Evolutionary conservation across 345 rosid species (phyloP), one percentile per base, ranked within the genome.

Genomic region (Geranium rotundifolium): DNA sequence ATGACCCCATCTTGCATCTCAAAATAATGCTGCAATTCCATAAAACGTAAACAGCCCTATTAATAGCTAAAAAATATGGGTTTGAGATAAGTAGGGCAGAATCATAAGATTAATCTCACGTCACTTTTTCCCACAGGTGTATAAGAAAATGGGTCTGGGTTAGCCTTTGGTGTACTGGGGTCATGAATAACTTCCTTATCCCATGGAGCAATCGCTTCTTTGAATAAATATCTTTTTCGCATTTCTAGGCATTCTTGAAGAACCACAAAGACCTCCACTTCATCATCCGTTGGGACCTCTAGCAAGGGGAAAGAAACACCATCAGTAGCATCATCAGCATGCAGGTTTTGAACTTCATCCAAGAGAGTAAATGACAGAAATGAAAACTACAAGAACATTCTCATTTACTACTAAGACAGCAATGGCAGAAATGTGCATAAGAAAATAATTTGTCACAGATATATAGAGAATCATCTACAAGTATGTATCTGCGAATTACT

Each of bases 91-190:
- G 16, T 46, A 46, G 1, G 12, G 14, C 54, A 39, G 17, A 39
- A 31, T 19, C 34, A 62, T 18, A 52, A 64, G 34, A 17, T 64
- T n/a, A 54, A 62, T 67, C 86, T 75, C 69, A 90, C 99, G 57
- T 84, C 85, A 75, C 96, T 77, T 67, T 95, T 90, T 65, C 85
- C 91, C 73, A 80, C 92, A 31, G 91, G 73, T 61, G 80, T 76
- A 68, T 76, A 90, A 59, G 75, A 80, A 79, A 95, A 95, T 18
- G 97, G 99, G 46, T 83, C 93, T 19, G 75, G 82, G 72, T 95
- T 95, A 68, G 91, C 92, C 85, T 90, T 95, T 14, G 99, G 99
- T 3, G 99, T 95, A 65, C 97, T 85, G 18, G 99, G 99, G 65
- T 95, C 99, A 57, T 84, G 85, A 71, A 95, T 88, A 63, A 85